phyloP scores from a whole-genome alignment of 2,329 filamentous ascomycete genomes.

The Coniochaeta sp. region DNA sequence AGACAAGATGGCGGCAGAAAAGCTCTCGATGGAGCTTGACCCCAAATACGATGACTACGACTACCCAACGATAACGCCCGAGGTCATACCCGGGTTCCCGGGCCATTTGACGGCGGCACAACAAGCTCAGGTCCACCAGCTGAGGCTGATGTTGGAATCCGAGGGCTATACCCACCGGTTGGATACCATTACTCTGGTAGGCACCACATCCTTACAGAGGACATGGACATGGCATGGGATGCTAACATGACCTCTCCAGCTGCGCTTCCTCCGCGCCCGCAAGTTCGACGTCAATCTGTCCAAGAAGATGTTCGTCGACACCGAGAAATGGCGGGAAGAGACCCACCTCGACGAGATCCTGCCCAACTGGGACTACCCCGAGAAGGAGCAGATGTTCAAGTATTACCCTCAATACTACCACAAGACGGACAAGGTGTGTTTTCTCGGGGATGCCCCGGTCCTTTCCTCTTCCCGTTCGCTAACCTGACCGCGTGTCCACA shows the following conservation, averaged over 20 bases:
- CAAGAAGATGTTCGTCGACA: conserved; percentile 89
- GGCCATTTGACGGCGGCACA: conserved; percentile 81
- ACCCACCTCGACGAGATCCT: conserved; percentile 78
- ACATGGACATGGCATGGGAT: background rate
- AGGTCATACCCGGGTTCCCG: conserved; percentile 68
- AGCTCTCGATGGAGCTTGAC: conserved; percentile 52
- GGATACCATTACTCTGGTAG: conserved; percentile 85
- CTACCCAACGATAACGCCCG: conserved; percentile 72
- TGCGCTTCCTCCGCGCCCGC: conserved; percentile 86
- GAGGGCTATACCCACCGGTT: conserved; percentile 76
- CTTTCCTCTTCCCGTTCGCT: background rate
- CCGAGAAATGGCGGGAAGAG: conserved; percentile 84
- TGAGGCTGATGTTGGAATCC: conserved; percentile 77
- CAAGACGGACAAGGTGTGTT: conserved; percentile 73
- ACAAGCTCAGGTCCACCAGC: conserved; percentile 81
- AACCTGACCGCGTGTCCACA: conserved; percentile 25
- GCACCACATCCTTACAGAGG: conserved; percentile 15
- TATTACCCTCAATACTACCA: conserved; percentile 99
- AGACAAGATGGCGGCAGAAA: conserved; percentile 16
- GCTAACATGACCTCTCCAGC: conserved; percentile 31
- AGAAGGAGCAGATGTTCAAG: conserved; percentile 76
- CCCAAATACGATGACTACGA: conserved; percentile 96
- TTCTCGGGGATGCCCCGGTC: background rate
- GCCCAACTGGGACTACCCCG: conserved; percentile 75
- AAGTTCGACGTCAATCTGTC: conserved; percentile 84